Evolutionary conservation across 768 basidiomycete genomes (phyloP).

Genomic region (Lentinula boryana): DNA sequence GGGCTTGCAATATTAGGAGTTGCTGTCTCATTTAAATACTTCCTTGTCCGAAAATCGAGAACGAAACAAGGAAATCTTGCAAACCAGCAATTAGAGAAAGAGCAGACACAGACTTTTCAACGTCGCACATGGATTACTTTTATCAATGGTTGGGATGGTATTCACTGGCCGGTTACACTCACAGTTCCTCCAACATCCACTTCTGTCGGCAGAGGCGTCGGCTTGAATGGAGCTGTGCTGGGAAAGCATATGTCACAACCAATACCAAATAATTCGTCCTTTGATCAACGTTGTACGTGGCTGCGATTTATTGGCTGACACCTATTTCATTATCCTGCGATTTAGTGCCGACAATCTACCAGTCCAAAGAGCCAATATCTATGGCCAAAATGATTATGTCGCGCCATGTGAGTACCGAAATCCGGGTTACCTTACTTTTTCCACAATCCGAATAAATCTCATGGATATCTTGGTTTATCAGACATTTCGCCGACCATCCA

Average conservation of each 20-base stretch:
- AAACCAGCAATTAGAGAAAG: background rate
- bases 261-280: background rate
- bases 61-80: background rate
- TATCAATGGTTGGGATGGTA: background rate
- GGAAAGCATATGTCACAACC: background rate
- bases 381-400: conserved; percentile 53
- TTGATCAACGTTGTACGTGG: conserved; percentile 1
- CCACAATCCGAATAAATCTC: conserved; percentile 5
- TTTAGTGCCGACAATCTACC: conserved; percentile 36
- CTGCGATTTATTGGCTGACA: background rate
- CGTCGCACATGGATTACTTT: background rate
- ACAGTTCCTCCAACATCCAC: background rate
- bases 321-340: background rate
- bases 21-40: background rate
- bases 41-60: background rate
- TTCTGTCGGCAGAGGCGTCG: conserved; percentile 1
- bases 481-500: conserved; percentile 26
- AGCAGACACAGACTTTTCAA: background rate
- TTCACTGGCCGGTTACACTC: background rate
- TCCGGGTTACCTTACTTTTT: background rate
- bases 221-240: background rate
- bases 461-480: conserved; percentile 4
- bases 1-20: background rate
- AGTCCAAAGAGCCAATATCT: conserved; percentile 35
- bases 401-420: conserved; percentile 32